Base-by-base conservation (phyloP, 306 rosid genomes). In the Malus fusca region DNA sequence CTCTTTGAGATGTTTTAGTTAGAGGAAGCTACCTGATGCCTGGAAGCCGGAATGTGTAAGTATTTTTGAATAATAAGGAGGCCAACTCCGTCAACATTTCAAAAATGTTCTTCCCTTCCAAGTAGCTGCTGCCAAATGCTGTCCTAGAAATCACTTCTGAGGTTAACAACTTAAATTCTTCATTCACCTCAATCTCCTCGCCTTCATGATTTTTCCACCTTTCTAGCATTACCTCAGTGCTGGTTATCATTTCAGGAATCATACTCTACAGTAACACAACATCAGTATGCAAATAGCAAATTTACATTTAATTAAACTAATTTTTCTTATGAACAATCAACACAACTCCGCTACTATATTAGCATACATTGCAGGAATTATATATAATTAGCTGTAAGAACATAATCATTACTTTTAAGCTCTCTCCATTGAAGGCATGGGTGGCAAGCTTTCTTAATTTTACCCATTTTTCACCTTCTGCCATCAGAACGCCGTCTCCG, bases 391-490 rank as follows among this genome's bases (percentile, higher is more conserved):
- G 12, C 11, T 42, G 44, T 42, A 9, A 42, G 44, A 42, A 42
- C 44, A 1, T 43, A 19, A 70, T 12, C 3, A 15, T 56, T 69
- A 84, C 85, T 13, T 67, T 78, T 28, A 85, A 77, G 67, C 63
- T 81, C 33, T 81, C 88, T 10, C 74, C 85, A 75, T 81, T 81
- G 58, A 85, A 81, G 48, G 85, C 81, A 61, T 35, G 71, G 23
- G 75, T 75, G 18, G 79, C 79, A 21, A 85, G 75, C 72, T 85
- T 85, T 12, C 83, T 7, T 48, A 80, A 19, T 53, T 78, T 78
- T 0, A 28, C 71, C 85, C 88, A 85, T 63, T 77, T 78, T 74
- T 81, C 83, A 31, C 85, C 83, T 19, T 81, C 71, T 2, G 71
- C 21, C 11, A 62, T 82, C 6, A 42, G 21, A 30, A 84, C 80